Evolutionary conservation across 768 basidiomycete species (phyloP), one percentile per base, ranked within the genome.

Genomic region (Suillus tomentosus): DNA sequence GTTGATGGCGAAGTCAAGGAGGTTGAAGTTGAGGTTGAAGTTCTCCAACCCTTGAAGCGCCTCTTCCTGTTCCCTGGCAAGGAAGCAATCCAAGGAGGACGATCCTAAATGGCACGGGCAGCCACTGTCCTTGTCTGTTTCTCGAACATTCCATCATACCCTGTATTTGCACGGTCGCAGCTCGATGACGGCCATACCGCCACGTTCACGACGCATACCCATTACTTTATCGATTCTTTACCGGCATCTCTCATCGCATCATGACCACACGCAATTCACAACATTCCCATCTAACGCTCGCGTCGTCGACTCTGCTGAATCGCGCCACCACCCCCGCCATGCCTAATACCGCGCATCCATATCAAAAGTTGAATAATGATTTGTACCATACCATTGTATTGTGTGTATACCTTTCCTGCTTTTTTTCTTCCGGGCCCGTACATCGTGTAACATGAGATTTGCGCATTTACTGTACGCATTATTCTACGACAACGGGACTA

Each of bases 21-120:
- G 70, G 75, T 82, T n/a, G 81, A 82, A 70, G 74, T 79, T 55
- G 80, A 82, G 68, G 82, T 90, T 24, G 85, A 85, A 69, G 78
- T 89, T 9, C 73, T 79, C 60, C 82, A 82, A 66, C 79, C 82
- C 67, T 75, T 80, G 50, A 90, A 92, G 75, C 80, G 85, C 40
- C 79, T 94, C 48, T 92, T 93, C 79, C 78, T 87, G 61, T 93
- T 92, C 73, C 81, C 85, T 22, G 82, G 78, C 65, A 82, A 80
- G 68, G 78, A 79, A 66, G 65, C 68, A 2, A 72, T 65, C 50
- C 69, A 69, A 45, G 71, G 67, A 68, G 69, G 66, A 50, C 72
- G 75, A 67, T 68, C 70, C 68, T 76, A 71, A 67, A 68, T 58
- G 67, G 64, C 69, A 53, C 60, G 51, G 37, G 47, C 63, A 62